Base-by-base conservation (phyloP, 371 early-diverging fungal genomes). In the Syncephalis plumigaleata region DNA sequence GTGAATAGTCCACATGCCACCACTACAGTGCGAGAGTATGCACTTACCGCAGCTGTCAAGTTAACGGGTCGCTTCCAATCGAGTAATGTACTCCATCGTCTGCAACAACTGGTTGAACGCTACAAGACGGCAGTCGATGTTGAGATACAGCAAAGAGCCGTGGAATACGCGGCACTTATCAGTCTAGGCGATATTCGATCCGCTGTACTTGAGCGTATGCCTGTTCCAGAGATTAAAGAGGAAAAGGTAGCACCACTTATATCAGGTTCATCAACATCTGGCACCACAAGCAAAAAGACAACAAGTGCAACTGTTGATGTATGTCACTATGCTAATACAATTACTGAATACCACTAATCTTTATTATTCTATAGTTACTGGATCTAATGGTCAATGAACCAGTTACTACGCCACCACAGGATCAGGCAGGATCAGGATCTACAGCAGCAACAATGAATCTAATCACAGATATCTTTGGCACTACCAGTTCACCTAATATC, bases 141-240 rank as follows among this genome's bases (percentile, higher is more conserved):
- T 0, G 98, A 95, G 63, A 77, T 91, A 42, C 96, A 97, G 59
- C 84, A 88, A 57, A 82, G 98, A 47, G 84, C 90, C 1, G 81
- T 86, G 8, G 96, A 97, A 63, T 93, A 77, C 58, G 71, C 70
- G 31, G 75, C 79, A 39, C 66, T 96, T 9, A 79, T 88, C 47
- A 78, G 79, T 20, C 72, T 78, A 39, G 79, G 79, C 22, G 57
- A 58, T 13, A 79, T 84, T 45, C 77, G 91, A 20, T 68, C 79
- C 15, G 92, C 87, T 25, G 73, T 96, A 2, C 60, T 93, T 44
- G 97, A 96, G 51, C 77, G 84, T 42, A 90, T 96, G 87, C 96
- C 97, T 9, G 79, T 85, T 16, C 82, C 91, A 36, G 89, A 91
- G 57, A 55, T 53, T 44, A 63, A 52, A 27, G 63, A 60, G 36